A percentile compares a stretch with the other conserved stretches of the same genome.
Evolutionary conservation across 2,329 filamentous ascomycete species (phyloP).

Genomic region (Colletotrichum tanaceti): DNA sequence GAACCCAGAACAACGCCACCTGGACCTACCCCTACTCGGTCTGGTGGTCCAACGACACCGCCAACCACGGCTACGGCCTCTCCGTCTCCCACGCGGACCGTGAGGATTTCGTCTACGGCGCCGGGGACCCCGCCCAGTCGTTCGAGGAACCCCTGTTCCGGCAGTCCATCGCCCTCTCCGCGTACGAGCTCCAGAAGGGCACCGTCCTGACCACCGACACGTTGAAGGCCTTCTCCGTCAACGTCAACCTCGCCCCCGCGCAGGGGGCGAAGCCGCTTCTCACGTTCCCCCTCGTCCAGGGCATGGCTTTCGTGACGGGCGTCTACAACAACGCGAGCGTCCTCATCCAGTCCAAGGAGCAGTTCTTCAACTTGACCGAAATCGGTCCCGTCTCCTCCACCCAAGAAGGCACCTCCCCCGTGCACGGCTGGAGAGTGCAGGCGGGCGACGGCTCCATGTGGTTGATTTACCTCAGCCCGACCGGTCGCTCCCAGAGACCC

Average conservation of each 20-base stretch:
- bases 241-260: conserved; percentile 68
- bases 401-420: no score
- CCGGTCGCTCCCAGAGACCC: conserved; percentile 64
- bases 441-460: conserved; percentile 45
- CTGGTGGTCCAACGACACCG: conserved; percentile 66
- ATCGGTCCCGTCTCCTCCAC: no score
- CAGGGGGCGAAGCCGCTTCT: conserved; percentile 63
- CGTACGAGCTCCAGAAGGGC: conserved; percentile 69
- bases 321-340: conserved; percentile 75
- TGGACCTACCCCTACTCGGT: conserved; percentile 78
- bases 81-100: conserved; percentile 74
- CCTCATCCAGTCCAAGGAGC: conserved; percentile 73
- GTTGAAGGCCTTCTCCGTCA: conserved; percentile 63
- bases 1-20: conserved; percentile 69
- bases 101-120: conserved; percentile 70
- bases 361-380: no score
- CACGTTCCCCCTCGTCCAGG: conserved; percentile 80
- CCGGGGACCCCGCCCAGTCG: conserved; percentile 70
- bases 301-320: conserved; percentile 82
- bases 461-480: conserved; percentile 56
- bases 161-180: conserved; percentile 79
- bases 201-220: conserved; percentile 62
- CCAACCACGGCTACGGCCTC: conserved; percentile 66
- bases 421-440: conserved; percentile 55
- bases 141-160: conserved; percentile 52